These are phyloP conservation scores for Vitis hybrid DNA, from an alignment of 177 flowering plant genomes.

Conservation along the genomic window DNA sequence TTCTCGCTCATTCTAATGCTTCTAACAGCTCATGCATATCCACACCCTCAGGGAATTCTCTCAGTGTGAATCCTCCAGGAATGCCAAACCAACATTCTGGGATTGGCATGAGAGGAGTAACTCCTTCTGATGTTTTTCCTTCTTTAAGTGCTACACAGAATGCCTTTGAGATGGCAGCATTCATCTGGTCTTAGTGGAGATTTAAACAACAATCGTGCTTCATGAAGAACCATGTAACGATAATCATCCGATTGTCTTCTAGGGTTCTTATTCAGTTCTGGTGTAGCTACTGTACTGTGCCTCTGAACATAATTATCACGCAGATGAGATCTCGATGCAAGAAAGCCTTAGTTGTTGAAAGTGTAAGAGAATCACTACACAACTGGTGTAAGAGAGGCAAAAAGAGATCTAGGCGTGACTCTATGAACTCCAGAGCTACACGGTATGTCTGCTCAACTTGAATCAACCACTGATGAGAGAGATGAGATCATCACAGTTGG, in stretches of 20 bases:
- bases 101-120: slow-evolving; percentile 18
- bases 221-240: too few species aligned
- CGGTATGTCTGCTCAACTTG: slow-evolving; percentile 75
- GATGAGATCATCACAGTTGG: slow-evolving; percentile 70
- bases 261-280: too few species aligned
- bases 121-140: slow-evolving; percentile 21
- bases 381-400: slow-evolving; percentile 90
- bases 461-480: slow-evolving; percentile 56
- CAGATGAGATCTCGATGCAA: slow-evolving; percentile 11
- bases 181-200: too few species aligned
- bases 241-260: too few species aligned
- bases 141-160: slow-evolving; percentile 9
- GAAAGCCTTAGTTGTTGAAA: slow-evolving; percentile 78
- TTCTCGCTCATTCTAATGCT: slow-evolving; percentile 33
- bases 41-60: slow-evolving; percentile 25
- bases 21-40: slow-evolving; percentile 40
- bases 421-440: slow-evolving; percentile 41
- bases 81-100: slow-evolving; percentile 35
- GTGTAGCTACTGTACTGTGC: too few species aligned
- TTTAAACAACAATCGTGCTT: too few species aligned
- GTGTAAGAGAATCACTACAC: slow-evolving; percentile 80
- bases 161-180: too few species aligned
- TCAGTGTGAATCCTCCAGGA: slow-evolving; percentile 28
- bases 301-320: too few species aligned
- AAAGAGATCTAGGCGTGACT: slow-evolving; percentile 56